Base-by-base conservation (phyloP, 352 stramenopile species). In the Elongisporangium senticosum region DNA sequence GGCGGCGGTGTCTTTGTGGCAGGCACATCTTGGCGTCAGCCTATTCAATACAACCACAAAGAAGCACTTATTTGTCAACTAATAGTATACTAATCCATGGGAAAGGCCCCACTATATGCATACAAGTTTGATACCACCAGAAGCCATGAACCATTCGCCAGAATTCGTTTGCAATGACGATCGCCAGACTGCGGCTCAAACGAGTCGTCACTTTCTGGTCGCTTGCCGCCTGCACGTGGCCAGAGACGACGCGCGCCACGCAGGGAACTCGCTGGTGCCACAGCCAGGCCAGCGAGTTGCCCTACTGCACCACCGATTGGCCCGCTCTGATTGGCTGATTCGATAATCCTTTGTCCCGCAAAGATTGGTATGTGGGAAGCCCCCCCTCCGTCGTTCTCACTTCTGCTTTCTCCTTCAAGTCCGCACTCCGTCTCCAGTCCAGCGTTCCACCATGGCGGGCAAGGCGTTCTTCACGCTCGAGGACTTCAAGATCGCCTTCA, bases 381-480 rank as follows among this genome's bases (percentile, higher is more conserved):
- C 11, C 33, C 3, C 33, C 1, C 11, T 43, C 8, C 15, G 7
- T 39, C 28, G 28, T 39, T 39, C 33, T 43, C 53, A 58, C 33
- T 43, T 43, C 13, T 43, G 2, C 10, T 43, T 43, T 43, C 11
- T 15, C 33, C 33, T 43, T 43, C 33, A 43, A 43, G 33, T 43
- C 33, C 33, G 33, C 33, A 43, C 33, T 43, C 33, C 33, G 33
- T 43, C 33, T 43, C 33, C 33, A 17, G 33, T 43, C 33, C 11
- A 43, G 33, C 8, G 33, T 43, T 43, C 33, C 10, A 43, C 0
- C 33, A 43, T 43, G 67, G 0, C 67, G 67, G 13, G 51, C 23
- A 56, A 19, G n/a, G 72, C 63, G 51, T 40, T 74, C 64, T 79
- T 77, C 56, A 82, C 74, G 15, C 19, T 63, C n/a, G 74, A 83